Percentiles rank a stretch among this genome's conserved stretches.
Evolutionary conservation across 1,284 basidiomycete genomes (phyloP).

Genomic region (Sanghuangporus weigelae): DNA sequence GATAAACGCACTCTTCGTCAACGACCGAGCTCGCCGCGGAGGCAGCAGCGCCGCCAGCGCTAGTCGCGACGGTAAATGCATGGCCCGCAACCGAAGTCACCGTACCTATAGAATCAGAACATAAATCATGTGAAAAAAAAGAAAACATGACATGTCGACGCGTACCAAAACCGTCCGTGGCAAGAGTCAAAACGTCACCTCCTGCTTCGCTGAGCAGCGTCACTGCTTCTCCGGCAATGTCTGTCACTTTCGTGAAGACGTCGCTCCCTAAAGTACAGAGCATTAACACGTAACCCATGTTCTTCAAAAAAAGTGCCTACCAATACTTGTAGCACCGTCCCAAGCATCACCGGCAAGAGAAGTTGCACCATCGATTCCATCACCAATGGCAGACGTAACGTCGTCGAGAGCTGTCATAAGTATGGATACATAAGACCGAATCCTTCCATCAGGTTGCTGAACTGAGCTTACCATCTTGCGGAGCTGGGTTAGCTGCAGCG

Average conservation of each 20-base stretch:
- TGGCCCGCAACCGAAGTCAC: constrained; percentile 49
- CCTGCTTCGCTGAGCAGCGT: constrained; percentile 43
- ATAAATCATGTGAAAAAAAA: not conserved
- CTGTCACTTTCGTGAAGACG: constrained; percentile 28
- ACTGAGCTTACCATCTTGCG: not conserved
- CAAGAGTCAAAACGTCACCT: constrained; percentile 49
- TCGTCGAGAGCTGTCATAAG: constrained; percentile 22
- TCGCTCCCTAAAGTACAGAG: not conserved
- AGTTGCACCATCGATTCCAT: constrained; percentile 27
- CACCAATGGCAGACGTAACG: constrained; percentile 24
- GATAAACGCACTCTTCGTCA: not conserved
- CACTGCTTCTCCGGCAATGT: constrained; percentile 33
- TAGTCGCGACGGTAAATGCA: constrained; percentile 38
- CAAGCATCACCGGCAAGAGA: not conserved
- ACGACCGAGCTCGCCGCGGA: constrained; percentile 27
- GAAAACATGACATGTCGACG: not conserved
- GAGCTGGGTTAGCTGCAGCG: constrained; percentile 1
- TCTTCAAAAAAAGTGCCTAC: not conserved
- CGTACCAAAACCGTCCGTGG: constrained; percentile 33
- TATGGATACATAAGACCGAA: constrained; percentile 19
- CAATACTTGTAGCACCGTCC: constrained; percentile 4
- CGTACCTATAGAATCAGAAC: constrained; percentile 27
- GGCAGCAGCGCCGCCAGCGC: constrained; percentile 4
- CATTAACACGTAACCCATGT: not conserved
- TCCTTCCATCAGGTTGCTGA: not conserved